phyloP scores from a whole-genome alignment of 116 monocot genomes.

The Phalaenopsis hybrid region DNA sequence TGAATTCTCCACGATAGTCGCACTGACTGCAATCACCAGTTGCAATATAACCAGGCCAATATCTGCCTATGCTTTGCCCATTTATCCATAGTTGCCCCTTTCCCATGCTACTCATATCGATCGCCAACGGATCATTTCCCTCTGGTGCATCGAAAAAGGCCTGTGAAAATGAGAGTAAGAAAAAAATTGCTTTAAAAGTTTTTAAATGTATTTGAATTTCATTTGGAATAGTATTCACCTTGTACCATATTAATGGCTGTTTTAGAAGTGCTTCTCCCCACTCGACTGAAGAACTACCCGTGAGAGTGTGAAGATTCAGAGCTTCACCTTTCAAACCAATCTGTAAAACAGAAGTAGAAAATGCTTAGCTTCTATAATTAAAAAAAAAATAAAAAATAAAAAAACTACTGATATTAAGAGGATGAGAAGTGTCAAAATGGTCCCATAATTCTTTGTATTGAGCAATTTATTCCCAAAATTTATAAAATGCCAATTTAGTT shows the following conservation, averaged over 20 bases:
- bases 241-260: slow-evolving; percentile 73
- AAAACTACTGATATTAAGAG: background rate
- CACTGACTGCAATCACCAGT: slow-evolving; percentile 24
- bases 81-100: slow-evolving; percentile 85
- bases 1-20: slow-evolving; percentile 28
- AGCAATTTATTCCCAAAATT: too few relatives aligned
- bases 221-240: slow-evolving; percentile 27
- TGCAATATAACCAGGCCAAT: slow-evolving; percentile 74
- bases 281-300: slow-evolving; percentile 57
- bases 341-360: slow-evolving; percentile 19
- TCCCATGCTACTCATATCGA: slow-evolving; percentile 79
- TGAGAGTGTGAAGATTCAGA: slow-evolving; percentile 49
- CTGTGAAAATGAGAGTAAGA: slow-evolving; percentile 24
- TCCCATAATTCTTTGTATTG: too few relatives aligned
- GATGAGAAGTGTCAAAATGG: too few relatives aligned
- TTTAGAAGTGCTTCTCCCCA: slow-evolving; percentile 42
- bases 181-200: background rate
- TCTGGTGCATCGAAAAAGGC: slow-evolving; percentile 63
- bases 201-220: background rate
- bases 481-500: too few relatives aligned
- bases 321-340: slow-evolving; percentile 70
- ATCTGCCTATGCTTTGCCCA: slow-evolving; percentile 62
- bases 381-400: background rate
- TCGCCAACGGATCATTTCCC: slow-evolving; percentile 55
- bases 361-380: background rate